phyloP scores from a whole-genome alignment of 208 protist species.

The Hexamita inflata region DNA sequence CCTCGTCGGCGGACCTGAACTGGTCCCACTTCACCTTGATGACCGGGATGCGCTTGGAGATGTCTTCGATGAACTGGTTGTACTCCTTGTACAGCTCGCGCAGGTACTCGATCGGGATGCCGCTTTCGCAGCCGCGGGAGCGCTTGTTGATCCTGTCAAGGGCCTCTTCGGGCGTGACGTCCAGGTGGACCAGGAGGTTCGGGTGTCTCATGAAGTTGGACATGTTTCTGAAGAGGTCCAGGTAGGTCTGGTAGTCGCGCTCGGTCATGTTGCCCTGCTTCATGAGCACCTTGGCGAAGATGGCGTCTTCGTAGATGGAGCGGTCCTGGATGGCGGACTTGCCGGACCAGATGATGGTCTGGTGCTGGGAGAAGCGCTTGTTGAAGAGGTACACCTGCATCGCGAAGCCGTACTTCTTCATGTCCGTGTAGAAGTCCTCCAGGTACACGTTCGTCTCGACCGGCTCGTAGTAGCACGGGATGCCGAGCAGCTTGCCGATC shows the following conservation, averaged over 20 bases:
- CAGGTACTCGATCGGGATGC: slow-evolving; percentile 42
- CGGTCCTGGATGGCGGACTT: slow-evolving; percentile 42
- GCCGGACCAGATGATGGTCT: slow-evolving; percentile 47
- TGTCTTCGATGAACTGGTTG: slow-evolving; percentile 39
- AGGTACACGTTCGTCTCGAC: slow-evolving; percentile 49
- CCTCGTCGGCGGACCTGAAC: slow-evolving; percentile 11
- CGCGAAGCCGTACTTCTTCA: slow-evolving; percentile 42
- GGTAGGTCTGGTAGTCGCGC: slow-evolving; percentile 46
- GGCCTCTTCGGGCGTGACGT: slow-evolving; percentile 46
- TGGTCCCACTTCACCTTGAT: slow-evolving; percentile 43
- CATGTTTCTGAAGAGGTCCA: slow-evolving; percentile 46
- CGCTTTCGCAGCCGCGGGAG: slow-evolving; percentile 34
- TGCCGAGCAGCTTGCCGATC: slow-evolving; percentile 28
- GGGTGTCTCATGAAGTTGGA: slow-evolving; percentile 46
- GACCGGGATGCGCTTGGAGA: slow-evolving; percentile 43
- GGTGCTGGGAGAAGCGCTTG: slow-evolving; percentile 46
- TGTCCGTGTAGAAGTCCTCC: slow-evolving; percentile 47
- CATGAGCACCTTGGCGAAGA: slow-evolving; percentile 43
- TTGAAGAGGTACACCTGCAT: slow-evolving; percentile 50
- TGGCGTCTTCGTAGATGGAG: slow-evolving; percentile 48
- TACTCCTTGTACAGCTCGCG: slow-evolving; percentile 40
- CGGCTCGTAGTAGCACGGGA: slow-evolving; percentile 47
- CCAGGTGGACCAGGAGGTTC: slow-evolving; percentile 47
- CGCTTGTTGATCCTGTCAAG: slow-evolving; percentile 40
- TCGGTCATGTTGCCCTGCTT: slow-evolving; percentile 40